Conservation (phyloP, 148 eudicot species). For the Dianthus caryophyllus region DNA sequence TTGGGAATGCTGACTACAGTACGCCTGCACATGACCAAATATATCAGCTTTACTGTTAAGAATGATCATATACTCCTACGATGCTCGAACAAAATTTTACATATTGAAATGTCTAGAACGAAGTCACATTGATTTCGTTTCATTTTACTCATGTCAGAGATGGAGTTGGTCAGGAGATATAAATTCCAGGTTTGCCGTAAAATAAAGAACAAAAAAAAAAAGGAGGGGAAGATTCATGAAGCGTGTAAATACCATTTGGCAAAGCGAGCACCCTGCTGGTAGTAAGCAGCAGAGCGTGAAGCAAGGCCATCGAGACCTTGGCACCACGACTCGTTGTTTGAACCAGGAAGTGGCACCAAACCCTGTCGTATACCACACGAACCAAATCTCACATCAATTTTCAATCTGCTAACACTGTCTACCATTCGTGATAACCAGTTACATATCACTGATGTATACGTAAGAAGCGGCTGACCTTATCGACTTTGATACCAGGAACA, state of each 20-base stretch:
- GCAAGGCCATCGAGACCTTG: slow-evolving; percentile 98
- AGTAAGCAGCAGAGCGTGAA: slow-evolving; percentile 83
- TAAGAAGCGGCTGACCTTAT: slow-evolving; percentile 44
- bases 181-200: neutral
- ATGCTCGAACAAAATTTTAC: too few species aligned
- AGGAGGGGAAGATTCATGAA: too few species aligned
- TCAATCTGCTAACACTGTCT: neutral
- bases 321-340: slow-evolving; percentile 87
- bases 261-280: slow-evolving; percentile 93
- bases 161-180: neutral
- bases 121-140: neutral
- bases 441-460: neutral
- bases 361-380: slow-evolving; percentile 41
- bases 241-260: slow-evolving; percentile 59
- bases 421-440: neutral
- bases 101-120: too few species aligned
- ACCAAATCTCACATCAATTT: neutral
- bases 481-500: slow-evolving; percentile 90
- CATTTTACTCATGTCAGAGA: too few species aligned
- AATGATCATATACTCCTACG: too few species aligned
- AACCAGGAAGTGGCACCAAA: slow-evolving; percentile 80
- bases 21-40: slow-evolving; percentile 50
- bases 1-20: slow-evolving; percentile 99
- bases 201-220: neutral
- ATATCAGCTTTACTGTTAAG: neutral